phyloP scores from a whole-genome alignment of 306 rosid genomes.

The Dalbergia cultrata region DNA sequence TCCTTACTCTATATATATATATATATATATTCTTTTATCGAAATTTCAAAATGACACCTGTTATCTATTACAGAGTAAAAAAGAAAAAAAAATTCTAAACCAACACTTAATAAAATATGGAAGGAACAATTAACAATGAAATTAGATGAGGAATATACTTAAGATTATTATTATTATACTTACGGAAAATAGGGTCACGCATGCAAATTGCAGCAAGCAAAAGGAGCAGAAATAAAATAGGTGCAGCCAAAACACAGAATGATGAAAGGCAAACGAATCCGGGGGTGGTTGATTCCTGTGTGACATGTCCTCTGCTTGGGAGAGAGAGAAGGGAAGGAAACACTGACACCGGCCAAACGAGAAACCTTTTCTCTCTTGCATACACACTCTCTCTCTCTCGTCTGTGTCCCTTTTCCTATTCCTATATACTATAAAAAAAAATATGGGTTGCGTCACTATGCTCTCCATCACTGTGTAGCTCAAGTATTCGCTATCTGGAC shows the following conservation, averaged over 20 bases:
- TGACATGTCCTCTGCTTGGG: constrained; percentile 1
- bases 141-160: neutral
- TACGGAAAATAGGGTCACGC: neutral
- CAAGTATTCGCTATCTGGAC: constrained; percentile 1
- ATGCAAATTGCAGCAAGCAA: neutral
- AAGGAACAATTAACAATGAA: no score
- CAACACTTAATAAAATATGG: no score
- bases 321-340: neutral
- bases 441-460: neutral
- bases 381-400: neutral
- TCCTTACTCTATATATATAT: no score
- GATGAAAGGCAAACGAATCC: neutral
- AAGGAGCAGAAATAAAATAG: constrained; percentile 27
- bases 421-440: neutral
- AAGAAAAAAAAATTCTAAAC: no score
- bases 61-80: no score
- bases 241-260: neutral
- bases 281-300: neutral
- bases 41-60: no score
- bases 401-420: neutral
- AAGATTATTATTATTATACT: no score
- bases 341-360: neutral
- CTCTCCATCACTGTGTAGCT: constrained; percentile 6
- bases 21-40: no score
- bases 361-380: neutral